Evolutionary conservation across 805 yeast species (phyloP), one percentile per base, ranked within the genome.

Genomic region (Sungouiozyma ichnusensis): DNA sequence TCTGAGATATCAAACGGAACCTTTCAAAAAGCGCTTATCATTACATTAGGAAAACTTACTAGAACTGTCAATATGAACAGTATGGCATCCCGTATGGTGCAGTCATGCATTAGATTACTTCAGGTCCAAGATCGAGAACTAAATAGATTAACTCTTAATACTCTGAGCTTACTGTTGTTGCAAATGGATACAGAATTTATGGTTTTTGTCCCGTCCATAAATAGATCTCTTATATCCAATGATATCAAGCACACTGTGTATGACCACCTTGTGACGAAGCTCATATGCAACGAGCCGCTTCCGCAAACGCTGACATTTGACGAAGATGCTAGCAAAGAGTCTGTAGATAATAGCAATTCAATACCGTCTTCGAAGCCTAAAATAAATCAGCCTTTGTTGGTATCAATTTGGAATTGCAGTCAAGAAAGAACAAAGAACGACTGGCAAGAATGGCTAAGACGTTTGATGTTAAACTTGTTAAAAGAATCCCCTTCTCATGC

Each of bases 371-470:
- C 81, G 46, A 84, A 84, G 53, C 66, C 88, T 9, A 86, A 94
- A 0, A 74, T 76, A 11, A 76, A 76, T 46, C 81, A 75, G 45
- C 70, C 72, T 41, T 67, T 70, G 15, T 66, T 88, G 52, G 79
- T 84, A 52, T 73, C 76, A 33, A 86, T 88, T 1, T 88, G 97
- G 97, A 95, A 86, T 51, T 81, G 94, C 15, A 74, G 82, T n/a
- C 88, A 85, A 49, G 75, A 88, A 49, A 73, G 92, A 41, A 85
- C 96, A 0, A 79, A 79, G 49, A 96, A 87, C 52, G 97, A 90
- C 51, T 88, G 97, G 97, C 88, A 83, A 51, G 97, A 90, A 56
- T 88, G 97, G 97, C 76, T 85, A 48, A 74, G 90, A 42, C 70
- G 90, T 43, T 68, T 88, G 37, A 77, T 87, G 54, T 81, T 85